Conservation (phyloP, 257 asterid genomes). For the Vinca minor region DNA sequence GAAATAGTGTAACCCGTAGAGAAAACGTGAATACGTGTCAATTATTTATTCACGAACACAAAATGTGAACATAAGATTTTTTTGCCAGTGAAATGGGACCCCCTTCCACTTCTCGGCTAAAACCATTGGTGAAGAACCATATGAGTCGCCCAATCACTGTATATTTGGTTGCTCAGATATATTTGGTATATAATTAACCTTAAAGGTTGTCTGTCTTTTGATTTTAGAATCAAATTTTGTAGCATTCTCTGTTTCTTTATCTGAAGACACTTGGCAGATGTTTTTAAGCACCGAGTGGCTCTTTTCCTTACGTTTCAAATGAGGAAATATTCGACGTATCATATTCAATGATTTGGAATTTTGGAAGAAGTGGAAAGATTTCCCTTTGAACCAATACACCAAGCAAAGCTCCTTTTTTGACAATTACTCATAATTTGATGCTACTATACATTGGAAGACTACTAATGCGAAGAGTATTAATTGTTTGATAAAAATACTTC, state of each 20-base stretch:
- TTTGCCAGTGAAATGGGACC: background rate
- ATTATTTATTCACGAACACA: too few relatives aligned
- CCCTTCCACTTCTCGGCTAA: background rate
- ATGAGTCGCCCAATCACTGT: background rate
- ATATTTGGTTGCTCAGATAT: slow-evolving; percentile 15
- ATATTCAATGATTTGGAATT: too few relatives aligned
- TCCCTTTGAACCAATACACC: too few relatives aligned
- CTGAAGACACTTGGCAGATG: slow-evolving; percentile 23
- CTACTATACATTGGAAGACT: too few relatives aligned
- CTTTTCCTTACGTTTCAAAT: too few relatives aligned
- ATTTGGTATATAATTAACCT: slow-evolving; percentile 11
- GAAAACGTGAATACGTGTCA: too few relatives aligned
- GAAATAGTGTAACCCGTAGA: too few relatives aligned
- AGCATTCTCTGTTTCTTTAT: slow-evolving; percentile 1
- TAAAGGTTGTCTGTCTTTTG: background rate
- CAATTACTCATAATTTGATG: too few relatives aligned
- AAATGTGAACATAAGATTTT: too few relatives aligned
- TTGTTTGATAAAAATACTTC: too few relatives aligned
- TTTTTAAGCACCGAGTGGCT: background rate
- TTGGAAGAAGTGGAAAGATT: background rate
- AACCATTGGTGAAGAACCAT: slow-evolving; percentile 17
- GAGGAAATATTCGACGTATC: background rate
- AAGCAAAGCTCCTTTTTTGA: too few relatives aligned
- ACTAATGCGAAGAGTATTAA: too few relatives aligned
- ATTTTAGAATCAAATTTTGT: slow-evolving; percentile 15